Conservation (phyloP, 2,329 filamentous ascomycete species). For the Lachnellula subtilissima region DNA sequence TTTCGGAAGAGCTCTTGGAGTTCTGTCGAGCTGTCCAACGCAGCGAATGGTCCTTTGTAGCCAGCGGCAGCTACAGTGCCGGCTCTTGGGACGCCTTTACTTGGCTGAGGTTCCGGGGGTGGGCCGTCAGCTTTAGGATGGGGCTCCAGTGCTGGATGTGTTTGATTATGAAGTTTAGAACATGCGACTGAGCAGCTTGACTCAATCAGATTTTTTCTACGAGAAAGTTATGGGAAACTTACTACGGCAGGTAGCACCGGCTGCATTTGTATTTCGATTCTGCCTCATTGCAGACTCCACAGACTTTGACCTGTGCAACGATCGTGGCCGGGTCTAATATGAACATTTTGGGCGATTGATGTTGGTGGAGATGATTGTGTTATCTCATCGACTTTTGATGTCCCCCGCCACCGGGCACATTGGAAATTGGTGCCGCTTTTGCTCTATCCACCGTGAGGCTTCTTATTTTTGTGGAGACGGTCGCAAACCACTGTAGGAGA, state of each 20-base stretch:
- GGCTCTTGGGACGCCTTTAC: constrained; percentile 6
- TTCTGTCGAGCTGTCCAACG: constrained; percentile 46
- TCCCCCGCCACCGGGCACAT: no score
- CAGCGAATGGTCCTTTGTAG: constrained; percentile 43
- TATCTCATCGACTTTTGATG: no score
- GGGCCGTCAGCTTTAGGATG: constrained; percentile 10
- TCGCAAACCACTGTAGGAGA: no score
- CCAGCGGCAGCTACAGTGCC: constrained; percentile 24
- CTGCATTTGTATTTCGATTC: constrained; percentile 59
- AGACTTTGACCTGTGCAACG: constrained; percentile 35
- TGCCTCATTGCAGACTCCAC: constrained; percentile 48
- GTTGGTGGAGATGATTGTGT: no score
- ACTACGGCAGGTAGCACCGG: constrained; percentile 56
- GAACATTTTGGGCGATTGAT: neutral
- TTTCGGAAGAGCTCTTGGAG: constrained; percentile 47
- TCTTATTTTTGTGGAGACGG: no score
- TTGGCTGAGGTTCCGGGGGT: constrained; percentile 10
- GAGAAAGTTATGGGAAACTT: constrained; percentile 29
- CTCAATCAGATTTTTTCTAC: constrained; percentile 4
- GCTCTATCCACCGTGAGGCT: no score
- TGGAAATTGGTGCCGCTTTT: no score
- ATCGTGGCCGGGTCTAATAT: neutral
- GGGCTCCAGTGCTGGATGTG: constrained; percentile 18
- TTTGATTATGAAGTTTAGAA: constrained; percentile 46
- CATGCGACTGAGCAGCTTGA: constrained; percentile 55